A percentile compares a stretch with the other conserved stretches of the same genome.
These are phyloP conservation scores for Tubosaeta sp. DNA, from an alignment of 768 basidiomycete genomes.

Conservation along the genomic window DNA sequence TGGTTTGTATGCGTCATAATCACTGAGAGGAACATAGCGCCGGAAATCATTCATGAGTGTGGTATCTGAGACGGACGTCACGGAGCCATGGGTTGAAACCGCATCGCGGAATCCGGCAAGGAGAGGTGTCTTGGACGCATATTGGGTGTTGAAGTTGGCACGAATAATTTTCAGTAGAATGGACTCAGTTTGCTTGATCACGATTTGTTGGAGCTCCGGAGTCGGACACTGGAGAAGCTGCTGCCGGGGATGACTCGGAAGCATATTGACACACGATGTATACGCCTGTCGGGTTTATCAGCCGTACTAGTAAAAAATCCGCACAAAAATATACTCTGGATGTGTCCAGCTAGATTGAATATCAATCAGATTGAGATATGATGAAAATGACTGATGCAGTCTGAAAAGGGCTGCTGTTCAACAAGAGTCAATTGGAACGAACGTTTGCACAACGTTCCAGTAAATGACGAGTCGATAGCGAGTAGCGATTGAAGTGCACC, in stretches of 20 bases:
- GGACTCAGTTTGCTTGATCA: neutral
- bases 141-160: conserved; percentile 3
- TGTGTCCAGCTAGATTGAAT: neutral
- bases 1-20: conserved; percentile 8
- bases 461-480: too few relatives aligned
- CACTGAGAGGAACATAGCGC: neutral
- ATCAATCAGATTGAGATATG: too few relatives aligned
- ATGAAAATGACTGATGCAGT: too few relatives aligned
- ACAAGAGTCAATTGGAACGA: too few relatives aligned
- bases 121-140: neutral
- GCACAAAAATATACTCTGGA: neutral
- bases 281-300: neutral
- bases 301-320: neutral
- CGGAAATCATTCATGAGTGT: conserved; percentile 3
- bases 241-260: neutral
- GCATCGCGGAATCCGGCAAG: conserved; percentile 1
- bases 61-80: neutral
- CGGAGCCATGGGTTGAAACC: neutral
- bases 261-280: neutral
- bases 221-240: neutral
- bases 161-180: neutral
- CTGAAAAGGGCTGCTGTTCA: too few relatives aligned
- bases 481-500: too few relatives aligned
- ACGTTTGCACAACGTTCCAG: too few relatives aligned
- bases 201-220: neutral